Percentiles rank a stretch among this genome's conserved stretches.
Evolutionary conservation across 2,329 filamentous ascomycete genomes (phyloP).

Genomic region (Diplodia scrobiculata): DNA sequence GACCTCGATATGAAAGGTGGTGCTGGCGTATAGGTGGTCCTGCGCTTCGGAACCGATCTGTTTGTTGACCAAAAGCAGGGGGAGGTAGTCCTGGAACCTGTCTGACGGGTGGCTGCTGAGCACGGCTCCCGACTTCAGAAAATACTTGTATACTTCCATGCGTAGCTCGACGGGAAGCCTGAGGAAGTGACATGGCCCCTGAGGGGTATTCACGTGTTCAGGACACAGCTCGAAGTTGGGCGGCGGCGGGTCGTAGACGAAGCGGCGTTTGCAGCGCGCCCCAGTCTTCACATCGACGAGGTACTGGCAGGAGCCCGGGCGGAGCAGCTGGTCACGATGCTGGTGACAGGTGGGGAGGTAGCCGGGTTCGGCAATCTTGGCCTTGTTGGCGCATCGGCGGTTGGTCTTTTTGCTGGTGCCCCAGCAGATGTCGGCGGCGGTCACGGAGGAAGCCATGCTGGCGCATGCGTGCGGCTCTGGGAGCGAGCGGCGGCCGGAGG

Average conservation of each 20-base stretch:
- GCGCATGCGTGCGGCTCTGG: neutral
- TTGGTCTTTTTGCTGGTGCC: conserved; percentile 20
- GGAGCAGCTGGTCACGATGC: conserved; percentile 38
- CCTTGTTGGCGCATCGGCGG: conserved; percentile 22
- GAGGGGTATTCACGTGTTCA: conserved; percentile 36
- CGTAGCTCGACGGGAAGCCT: conserved; percentile 41
- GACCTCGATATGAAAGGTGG: conserved; percentile 40
- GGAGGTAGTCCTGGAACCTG: neutral
- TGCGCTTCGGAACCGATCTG: conserved; percentile 39
- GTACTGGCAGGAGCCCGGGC: conserved; percentile 38
- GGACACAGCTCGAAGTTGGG: conserved; percentile 38
- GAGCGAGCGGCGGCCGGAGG: neutral
- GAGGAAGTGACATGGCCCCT: conserved; percentile 40
- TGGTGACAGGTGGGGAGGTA: conserved; percentile 38
- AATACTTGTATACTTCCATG: conserved; percentile 39
- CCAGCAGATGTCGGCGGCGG: conserved; percentile 18
- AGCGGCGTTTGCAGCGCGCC: conserved; percentile 37
- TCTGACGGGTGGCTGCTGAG: neutral
- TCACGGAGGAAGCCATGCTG: conserved; percentile 1
- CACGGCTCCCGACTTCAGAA: conserved; percentile 36
- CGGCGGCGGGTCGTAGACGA: conserved; percentile 37
- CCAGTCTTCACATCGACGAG: conserved; percentile 29
- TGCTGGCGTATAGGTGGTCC: conserved; percentile 38
- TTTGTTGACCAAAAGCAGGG: conserved; percentile 37
- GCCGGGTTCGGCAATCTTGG: conserved; percentile 29